A percentile compares a stretch with the other conserved stretches of the same genome.
These are phyloP conservation scores for Liquidambar formosana DNA, from an alignment of 164 flowering plant species.

Conservation along the genomic window DNA sequence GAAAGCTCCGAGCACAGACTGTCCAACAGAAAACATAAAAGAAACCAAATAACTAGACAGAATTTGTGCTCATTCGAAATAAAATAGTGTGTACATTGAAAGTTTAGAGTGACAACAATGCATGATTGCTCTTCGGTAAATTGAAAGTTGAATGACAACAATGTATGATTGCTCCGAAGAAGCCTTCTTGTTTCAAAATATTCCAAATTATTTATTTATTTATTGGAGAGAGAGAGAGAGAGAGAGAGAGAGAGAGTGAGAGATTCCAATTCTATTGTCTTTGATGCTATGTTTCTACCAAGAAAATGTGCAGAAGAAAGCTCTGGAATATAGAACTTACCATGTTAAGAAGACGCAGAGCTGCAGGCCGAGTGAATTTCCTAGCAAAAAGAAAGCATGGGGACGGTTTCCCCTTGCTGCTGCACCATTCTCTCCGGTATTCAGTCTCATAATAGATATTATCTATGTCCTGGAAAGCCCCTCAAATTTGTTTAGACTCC, in stretches of 20 bases:
- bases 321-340: constrained; percentile 32
- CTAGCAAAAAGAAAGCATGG: constrained; percentile 89
- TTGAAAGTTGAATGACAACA: too few species aligned
- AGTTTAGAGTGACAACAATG: too few species aligned
- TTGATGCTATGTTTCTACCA: neutral
- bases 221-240: neutral
- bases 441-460: constrained; percentile 84
- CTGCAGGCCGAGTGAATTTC: constrained; percentile 89
- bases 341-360: constrained; percentile 69
- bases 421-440: constrained; percentile 89
- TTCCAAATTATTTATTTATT: neutral
- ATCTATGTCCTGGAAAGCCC: constrained; percentile 60
- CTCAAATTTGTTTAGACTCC: neutral
- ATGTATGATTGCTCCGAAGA: too few species aligned
- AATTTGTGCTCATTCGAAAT: too few species aligned
- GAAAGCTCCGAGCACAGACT: constrained; percentile 33
- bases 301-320: neutral
- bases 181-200: too few species aligned
- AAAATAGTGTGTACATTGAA: too few species aligned
- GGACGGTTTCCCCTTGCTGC: constrained; percentile 74
- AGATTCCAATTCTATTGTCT: neutral
- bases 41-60: neutral
- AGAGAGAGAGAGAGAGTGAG: neutral
- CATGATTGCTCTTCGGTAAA: too few species aligned
- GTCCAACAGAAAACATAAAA: constrained; percentile 16